Evolutionary conservation across 2,329 filamentous ascomycete species (phyloP).

Genomic region (Colletotrichum chlorophyti): DNA sequence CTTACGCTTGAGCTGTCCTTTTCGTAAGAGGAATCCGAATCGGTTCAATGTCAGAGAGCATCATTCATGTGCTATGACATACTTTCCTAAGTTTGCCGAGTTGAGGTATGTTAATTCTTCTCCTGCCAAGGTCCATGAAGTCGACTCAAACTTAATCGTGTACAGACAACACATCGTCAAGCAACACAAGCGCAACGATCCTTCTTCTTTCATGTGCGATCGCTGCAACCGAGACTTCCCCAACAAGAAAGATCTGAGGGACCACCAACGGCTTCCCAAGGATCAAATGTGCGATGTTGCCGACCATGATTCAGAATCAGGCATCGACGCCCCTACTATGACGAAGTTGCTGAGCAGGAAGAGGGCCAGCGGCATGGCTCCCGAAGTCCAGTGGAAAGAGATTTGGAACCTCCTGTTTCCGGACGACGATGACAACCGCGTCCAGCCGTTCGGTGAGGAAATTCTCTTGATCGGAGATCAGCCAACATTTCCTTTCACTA

Average conservation of each 20-base stretch:
- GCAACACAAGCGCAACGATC: constrained; percentile 49
- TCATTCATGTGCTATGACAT: constrained; percentile 50
- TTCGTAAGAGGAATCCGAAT: constrained; percentile 50
- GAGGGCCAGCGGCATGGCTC: constrained; percentile 44
- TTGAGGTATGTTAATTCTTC: constrained; percentile 38
- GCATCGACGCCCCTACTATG: constrained; percentile 47
- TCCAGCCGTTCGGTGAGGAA: constrained; percentile 40
- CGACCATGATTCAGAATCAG: constrained; percentile 47
- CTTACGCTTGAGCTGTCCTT: constrained; percentile 50
- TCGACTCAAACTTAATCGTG: not conserved
- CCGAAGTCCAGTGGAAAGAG: constrained; percentile 47
- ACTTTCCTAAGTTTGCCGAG: constrained; percentile 49
- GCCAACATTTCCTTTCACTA: not conserved
- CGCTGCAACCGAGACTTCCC: constrained; percentile 47
- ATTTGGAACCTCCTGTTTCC: constrained; percentile 51
- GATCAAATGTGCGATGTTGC: constrained; percentile 50
- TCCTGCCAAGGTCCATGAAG: not conserved
- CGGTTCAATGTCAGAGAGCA: constrained; percentile 55
- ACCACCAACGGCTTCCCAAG: constrained; percentile 47
- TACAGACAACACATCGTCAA: constrained; percentile 49
- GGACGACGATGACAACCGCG: constrained; percentile 43
- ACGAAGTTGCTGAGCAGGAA: constrained; percentile 48
- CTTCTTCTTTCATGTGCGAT: constrained; percentile 48
- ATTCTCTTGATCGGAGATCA: too few species aligned
- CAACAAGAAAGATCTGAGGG: constrained; percentile 45